Base-by-base conservation (phyloP, 2,329 filamentous ascomycete genomes). In the Alternaria longipes region DNA sequence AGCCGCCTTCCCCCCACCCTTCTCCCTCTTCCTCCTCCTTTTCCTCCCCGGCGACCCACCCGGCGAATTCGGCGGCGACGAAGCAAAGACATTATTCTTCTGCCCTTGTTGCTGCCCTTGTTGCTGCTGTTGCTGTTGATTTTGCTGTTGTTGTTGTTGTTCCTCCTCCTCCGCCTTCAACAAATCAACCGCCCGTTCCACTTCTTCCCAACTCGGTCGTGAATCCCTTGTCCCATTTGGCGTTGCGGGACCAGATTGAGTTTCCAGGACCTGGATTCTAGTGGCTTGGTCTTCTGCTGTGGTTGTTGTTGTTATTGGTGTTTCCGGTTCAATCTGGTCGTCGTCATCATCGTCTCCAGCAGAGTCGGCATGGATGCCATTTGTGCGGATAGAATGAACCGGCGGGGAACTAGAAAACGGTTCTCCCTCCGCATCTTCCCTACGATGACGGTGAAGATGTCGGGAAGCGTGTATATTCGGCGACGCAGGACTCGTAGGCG, bases 161-260 rank as follows among this genome's bases (percentile, higher is more conserved):
- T 65, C 67, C n/a, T 66, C 64, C 45, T 70, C 68, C 36, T 73
- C 73, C 0, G 73, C 75, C 40, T 73, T 76, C 16, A 78, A 62
- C 45, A 74, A 52, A 44, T 74, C 74, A 22, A 78, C 73, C 0
- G 75, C 74, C 0, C 73, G 71, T 49, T 78, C 74, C 7, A 78
- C 75, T 56, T 77, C 76, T 40, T 78, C 76, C 77, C 77, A 79
- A 18, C 72, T 76, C 0, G 76, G 75, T 7, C 74, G 60, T 40
- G 66, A 73, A 59, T 81, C 79, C 28, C 80, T 70, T 14, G 75
- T 78, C 0, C 81, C 81, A 24, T 76, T 78, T 0, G 81, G 81
- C 11, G 81, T 82, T 2, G 80, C 78, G 26, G 81, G 80, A 0
- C 80, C 78, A 30, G 80, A 82, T 62, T 81, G 80, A 8, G 79